phyloP scores from a whole-genome alignment of 768 basidiomycete genomes.

The Tulasnella sp. region DNA sequence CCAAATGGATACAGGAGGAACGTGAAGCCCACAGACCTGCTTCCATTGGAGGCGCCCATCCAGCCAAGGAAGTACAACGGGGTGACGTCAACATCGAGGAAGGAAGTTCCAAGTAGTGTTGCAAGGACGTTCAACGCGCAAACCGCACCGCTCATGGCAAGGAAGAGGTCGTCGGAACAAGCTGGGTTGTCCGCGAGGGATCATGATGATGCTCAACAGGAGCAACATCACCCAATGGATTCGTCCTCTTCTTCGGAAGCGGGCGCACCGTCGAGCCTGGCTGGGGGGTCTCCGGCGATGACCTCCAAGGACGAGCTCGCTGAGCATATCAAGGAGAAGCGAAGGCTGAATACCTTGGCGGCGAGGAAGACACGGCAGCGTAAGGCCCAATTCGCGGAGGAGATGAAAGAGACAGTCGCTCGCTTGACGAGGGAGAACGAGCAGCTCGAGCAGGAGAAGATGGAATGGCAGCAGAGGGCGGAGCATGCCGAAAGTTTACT shows the following conservation, averaged over 20 bases:
- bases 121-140: slow-evolving; percentile 2
- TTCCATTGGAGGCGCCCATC: slow-evolving; percentile 69
- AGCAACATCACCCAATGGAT: background rate
- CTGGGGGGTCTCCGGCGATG: background rate
- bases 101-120: slow-evolving; percentile 59
- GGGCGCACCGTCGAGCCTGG: background rate
- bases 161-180: slow-evolving; percentile 33
- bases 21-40: slow-evolving; percentile 49
- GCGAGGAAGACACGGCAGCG: slow-evolving; percentile 68
- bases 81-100: slow-evolving; percentile 66
- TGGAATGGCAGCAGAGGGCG: background rate
- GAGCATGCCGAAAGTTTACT: background rate
- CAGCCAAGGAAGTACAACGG: slow-evolving; percentile 60
- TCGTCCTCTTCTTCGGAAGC: background rate
- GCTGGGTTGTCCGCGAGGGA: slow-evolving; percentile 21
- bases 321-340: slow-evolving; percentile 51
- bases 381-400: slow-evolving; percentile 58
- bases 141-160: background rate
- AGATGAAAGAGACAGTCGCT: background rate
- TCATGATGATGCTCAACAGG: slow-evolving; percentile 30
- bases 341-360: slow-evolving; percentile 74
- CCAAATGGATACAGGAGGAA: slow-evolving; percentile 60
- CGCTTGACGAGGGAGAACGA: background rate
- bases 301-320: slow-evolving; percentile 24
- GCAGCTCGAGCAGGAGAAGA: background rate